Base-by-base conservation (phyloP, 2,329 filamentous ascomycete genomes). In the Didymella pomorum region DNA sequence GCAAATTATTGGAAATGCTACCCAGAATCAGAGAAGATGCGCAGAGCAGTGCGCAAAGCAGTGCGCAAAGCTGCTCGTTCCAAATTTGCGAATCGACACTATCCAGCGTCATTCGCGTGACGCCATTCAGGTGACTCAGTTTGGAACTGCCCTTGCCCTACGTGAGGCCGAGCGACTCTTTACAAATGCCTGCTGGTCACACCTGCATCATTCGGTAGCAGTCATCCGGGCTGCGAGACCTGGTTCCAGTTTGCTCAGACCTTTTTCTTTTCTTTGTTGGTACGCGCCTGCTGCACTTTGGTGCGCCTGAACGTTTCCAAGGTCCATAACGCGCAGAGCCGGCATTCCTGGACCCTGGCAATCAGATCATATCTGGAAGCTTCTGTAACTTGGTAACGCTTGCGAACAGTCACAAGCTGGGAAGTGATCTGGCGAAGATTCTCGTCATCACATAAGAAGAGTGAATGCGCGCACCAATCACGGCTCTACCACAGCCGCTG, bases 191-290 rank as follows among this genome's bases (percentile, higher is more conserved):
- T 26, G 43, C 43, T 48, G 43, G 44, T 48, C 35, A 54, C 52
- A 28, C 44, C 35, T 21, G 46, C 28, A 41, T 42, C 25, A 21
- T 29, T 21, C 43, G 26, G 35, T 20, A 20, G 3, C 11, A 42
- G 52, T 55, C 52, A 55, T 28, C 45, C 52, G 52, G 52, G n/a
- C 45, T 43, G 45, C 45, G 23, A 55, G 23, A 45, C 53, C 46
- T 46, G 29, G 35, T 54, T 33, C 52, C 52, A 54, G 43, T 28
- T 28, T 47, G 44, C 35, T 33, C 26, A 35, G 25, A 28, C 26
- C 43, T 10, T 43, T 46, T 53, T 3, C 29, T 46, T 49, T 55
- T 49, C 35, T 44, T 50, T 49, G 46, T 41, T 31, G 33, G 35
- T 8, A 14, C 9, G 23, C 18, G 26, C n/a, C 20, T 41, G 31